Evolutionary conservation across 1,139 yeast species (phyloP).

Genomic region (Kazachstania sp.): DNA sequence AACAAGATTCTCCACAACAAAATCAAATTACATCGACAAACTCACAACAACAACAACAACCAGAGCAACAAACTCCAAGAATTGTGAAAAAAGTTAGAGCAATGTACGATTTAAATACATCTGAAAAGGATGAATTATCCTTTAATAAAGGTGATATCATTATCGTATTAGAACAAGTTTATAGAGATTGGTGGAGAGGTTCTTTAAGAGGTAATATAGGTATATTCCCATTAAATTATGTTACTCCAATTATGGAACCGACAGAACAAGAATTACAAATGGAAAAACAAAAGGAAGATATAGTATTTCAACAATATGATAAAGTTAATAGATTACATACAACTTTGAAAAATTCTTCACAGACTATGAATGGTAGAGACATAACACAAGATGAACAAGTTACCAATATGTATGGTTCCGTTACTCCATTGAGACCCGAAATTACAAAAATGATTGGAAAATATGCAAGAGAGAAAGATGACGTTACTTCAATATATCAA

Average conservation of each 20-base stretch:
- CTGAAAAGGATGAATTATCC: conserved; percentile 63
- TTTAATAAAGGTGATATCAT: conserved; percentile 71
- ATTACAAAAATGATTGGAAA: conserved; percentile 67
- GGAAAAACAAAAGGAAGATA: conserved; percentile 37
- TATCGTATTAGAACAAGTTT: conserved; percentile 77
- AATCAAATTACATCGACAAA: conserved; percentile 5
- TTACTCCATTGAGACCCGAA: conserved; percentile 65
- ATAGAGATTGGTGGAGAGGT: conserved; percentile 96
- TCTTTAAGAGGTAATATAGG: conserved; percentile 73
- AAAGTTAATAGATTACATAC: conserved; percentile 55
- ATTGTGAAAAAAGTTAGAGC: conserved; percentile 70
- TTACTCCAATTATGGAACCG: conserved; percentile 66
- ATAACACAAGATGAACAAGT: conserved; percentile 43
- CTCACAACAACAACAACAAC: conserved; percentile 6
- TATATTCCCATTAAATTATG: conserved; percentile 91
- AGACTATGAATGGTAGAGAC: conserved; percentile 34
- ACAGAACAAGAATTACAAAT: conserved; percentile 44
- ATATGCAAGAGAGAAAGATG: conserved; percentile 66
- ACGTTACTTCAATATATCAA: conserved; percentile 58
- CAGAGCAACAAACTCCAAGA: conserved; percentile 11
- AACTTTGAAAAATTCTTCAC: conserved; percentile 25
- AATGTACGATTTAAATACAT: conserved; percentile 66
- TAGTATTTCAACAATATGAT: conserved; percentile 40
- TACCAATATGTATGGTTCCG: conserved; percentile 53
- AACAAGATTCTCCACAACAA: conserved; percentile 3